Conservation (phyloP, 495 filamentous ascomycete species). For the Penicillium longicatenatum region DNA sequence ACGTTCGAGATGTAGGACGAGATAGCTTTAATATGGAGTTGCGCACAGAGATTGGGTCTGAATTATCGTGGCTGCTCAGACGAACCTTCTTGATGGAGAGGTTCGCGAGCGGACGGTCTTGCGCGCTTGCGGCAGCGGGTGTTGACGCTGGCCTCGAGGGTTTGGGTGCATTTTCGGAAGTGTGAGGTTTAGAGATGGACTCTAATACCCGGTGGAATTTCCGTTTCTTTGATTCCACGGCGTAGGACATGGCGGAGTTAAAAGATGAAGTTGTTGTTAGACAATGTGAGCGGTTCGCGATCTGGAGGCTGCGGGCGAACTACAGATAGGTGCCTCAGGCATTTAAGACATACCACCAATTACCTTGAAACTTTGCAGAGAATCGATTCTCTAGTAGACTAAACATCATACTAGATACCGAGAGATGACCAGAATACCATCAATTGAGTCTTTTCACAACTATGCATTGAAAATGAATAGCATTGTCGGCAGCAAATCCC, state of each 20-base stretch:
- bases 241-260: conserved; percentile 49
- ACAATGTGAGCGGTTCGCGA: conserved; percentile 13
- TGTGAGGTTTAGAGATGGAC: conserved; percentile 42
- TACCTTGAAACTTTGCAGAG: too few relatives aligned
- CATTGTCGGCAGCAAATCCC: conserved; percentile 20
- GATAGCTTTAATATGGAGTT: conserved; percentile 31
- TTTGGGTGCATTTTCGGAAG: conserved; percentile 23
- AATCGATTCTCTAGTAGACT: background rate
- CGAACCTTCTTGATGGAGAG: conserved; percentile 45
- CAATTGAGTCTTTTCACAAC: background rate
- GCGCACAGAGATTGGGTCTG: conserved; percentile 27
- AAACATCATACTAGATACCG: background rate
- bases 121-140: conserved; percentile 25
- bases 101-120: conserved; percentile 31
- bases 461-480: background rate
- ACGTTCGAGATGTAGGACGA: conserved; percentile 23
- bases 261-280: conserved; percentile 4
- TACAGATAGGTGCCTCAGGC: conserved; percentile 25
- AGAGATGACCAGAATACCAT: background rate
- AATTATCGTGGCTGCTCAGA: conserved; percentile 27
- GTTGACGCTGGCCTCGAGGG: conserved; percentile 19
- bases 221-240: conserved; percentile 55
- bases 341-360: background rate
- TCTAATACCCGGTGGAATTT: conserved; percentile 62
- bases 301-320: conserved; percentile 13